Conservation (phyloP, 805 yeast species). For the Candida pini region DNA sequence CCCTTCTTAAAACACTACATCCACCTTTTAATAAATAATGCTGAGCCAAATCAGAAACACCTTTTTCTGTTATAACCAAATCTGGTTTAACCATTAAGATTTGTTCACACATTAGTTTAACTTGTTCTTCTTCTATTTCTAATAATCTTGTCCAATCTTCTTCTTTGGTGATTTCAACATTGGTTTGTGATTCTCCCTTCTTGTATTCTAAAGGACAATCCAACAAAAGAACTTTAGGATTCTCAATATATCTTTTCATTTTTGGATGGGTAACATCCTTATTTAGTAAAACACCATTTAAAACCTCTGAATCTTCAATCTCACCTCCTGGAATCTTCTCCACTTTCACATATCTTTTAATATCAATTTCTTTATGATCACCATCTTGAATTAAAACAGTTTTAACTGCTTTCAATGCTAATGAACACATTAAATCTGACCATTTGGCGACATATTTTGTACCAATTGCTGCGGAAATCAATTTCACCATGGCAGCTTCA, state of each 20-base stretch:
- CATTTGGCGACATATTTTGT: conserved; percentile 90
- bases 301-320: conserved; percentile 78
- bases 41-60: conserved; percentile 96
- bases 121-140: conserved; percentile 97
- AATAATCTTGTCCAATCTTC: conserved; percentile 93
- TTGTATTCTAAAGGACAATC: conserved; percentile 98
- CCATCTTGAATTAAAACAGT: conserved; percentile 66
- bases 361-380: conserved; percentile 75
- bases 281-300: conserved; percentile 89
- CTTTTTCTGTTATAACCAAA: conserved; percentile 94
- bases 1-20: conserved; percentile 88
- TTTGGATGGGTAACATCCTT: conserved; percentile 99
- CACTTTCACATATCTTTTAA: conserved; percentile 85
- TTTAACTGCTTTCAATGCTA: conserved; percentile 83
- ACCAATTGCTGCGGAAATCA: conserved; percentile 89
- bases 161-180: conserved; percentile 93
- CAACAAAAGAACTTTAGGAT: conserved; percentile 81
- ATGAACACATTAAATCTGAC: conserved; percentile 85
- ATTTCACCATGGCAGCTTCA: conserved; percentile 79
- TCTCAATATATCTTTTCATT: conserved; percentile 84
- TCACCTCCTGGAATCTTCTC: conserved; percentile 99
- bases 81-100: conserved; percentile 84
- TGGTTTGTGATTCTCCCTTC: conserved; percentile 98
- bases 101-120: conserved; percentile 78
- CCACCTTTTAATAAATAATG: conserved; percentile 93